Conservation (phyloP, 805 yeast genomes). For the Ogataea trehaloabstinens region DNA sequence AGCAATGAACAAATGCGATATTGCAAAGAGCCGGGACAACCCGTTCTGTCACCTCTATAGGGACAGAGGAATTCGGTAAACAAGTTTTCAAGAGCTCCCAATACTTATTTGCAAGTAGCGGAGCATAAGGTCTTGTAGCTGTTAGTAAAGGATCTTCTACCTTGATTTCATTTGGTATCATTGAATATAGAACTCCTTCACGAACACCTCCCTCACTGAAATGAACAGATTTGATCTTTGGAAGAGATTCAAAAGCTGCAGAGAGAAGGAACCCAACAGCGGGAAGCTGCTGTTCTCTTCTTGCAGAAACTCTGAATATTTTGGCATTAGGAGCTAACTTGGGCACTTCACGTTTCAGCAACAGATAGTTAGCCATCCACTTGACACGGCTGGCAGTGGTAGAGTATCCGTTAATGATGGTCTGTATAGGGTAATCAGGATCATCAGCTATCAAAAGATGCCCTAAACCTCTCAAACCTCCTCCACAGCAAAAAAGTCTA, state of each 20-base stretch:
- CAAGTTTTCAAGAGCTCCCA: slow-evolving; percentile 52
- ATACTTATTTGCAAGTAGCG: slow-evolving; percentile 58
- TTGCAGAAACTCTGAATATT: slow-evolving; percentile 63
- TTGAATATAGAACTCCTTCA: slow-evolving; percentile 69
- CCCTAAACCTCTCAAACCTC: slow-evolving; percentile 72
- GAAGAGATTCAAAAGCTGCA: slow-evolving; percentile 61
- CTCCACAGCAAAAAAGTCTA: slow-evolving; percentile 67
- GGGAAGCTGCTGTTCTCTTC: slow-evolving; percentile 66
- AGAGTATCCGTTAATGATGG: slow-evolving; percentile 68
- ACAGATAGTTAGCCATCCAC: slow-evolving; percentile 48
- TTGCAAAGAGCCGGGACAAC: slow-evolving; percentile 72
- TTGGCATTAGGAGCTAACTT: slow-evolving; percentile 35
- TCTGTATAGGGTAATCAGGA: slow-evolving; percentile 63
- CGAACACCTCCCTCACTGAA: slow-evolving; percentile 78
- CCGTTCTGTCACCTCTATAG: slow-evolving; percentile 54
- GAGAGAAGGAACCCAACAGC: slow-evolving; percentile 63
- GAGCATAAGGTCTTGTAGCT: slow-evolving; percentile 72
- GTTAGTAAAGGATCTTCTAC: slow-evolving; percentile 67
- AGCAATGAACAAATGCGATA: slow-evolving; percentile 71
- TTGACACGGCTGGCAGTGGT: slow-evolving; percentile 52
- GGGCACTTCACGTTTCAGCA: slow-evolving; percentile 49
- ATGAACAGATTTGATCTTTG: slow-evolving; percentile 58
- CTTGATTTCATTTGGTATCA: slow-evolving; percentile 54
- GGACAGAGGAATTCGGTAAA: slow-evolving; percentile 53
- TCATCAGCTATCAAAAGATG: slow-evolving; percentile 50